Percentiles rank a stretch among this genome's conserved stretches.
phyloP scores from a whole-genome alignment of 164 flowering plant genomes.

The Brasenia schreberi region DNA sequence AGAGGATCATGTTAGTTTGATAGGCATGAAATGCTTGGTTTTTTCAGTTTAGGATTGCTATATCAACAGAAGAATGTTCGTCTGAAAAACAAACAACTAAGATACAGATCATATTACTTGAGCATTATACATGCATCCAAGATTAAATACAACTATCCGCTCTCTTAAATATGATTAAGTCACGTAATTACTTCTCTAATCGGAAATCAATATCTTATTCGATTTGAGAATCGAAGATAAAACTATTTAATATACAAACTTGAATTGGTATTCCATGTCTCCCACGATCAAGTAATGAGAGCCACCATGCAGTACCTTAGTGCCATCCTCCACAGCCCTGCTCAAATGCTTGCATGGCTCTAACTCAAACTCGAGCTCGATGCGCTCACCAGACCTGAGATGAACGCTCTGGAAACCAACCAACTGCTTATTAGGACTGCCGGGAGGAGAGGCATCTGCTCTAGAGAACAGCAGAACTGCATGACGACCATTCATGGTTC shows the following conservation, averaged over 20 bases:
- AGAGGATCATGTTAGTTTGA: no score
- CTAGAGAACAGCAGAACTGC: constrained; percentile 51
- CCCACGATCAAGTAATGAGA: constrained; percentile 47
- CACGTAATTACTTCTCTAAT: no score
- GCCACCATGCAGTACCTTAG: constrained; percentile 56
- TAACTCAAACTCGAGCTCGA: constrained; percentile 32
- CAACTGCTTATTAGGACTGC: constrained; percentile 42
- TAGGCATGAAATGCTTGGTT: no score
- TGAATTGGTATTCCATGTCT: constrained; percentile 34
- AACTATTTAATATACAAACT: constrained; percentile 7
- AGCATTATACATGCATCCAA: no score
- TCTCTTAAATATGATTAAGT: no score
- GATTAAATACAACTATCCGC: no score
- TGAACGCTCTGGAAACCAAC: constrained; percentile 55
- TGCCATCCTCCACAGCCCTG: constrained; percentile 47
- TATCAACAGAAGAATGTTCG: no score
- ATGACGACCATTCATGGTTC: constrained; percentile 67
- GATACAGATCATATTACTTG: no score
- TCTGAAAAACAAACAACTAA: no score
- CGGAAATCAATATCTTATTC: no score
- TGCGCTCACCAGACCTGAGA: constrained; percentile 34
- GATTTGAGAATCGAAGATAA: no score
- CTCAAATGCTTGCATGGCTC: constrained; percentile 73
- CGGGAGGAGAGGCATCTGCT: constrained; percentile 8
- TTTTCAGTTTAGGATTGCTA: no score